A percentile compares a stretch with the other conserved stretches of the same genome.
Conservation (phyloP, 73 alveolate species). For the Tetrahymena elliotti region DNA sequence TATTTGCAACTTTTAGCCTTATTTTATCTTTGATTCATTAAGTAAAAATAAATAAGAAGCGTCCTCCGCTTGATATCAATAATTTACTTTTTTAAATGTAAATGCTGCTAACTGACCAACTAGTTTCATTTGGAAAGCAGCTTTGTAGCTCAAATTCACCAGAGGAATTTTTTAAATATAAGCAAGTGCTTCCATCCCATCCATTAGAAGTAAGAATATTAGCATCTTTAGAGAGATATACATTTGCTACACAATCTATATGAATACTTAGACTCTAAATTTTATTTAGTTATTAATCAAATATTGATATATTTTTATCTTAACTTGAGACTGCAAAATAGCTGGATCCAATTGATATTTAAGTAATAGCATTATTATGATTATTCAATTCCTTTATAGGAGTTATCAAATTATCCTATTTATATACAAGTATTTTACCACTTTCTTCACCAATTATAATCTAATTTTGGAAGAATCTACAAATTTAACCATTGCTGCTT, state of each 20-base stretch:
- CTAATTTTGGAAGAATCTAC: not conserved
- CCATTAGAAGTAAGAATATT: not conserved
- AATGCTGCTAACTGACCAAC: not conserved
- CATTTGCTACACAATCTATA: not conserved
- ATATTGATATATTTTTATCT: not conserved
- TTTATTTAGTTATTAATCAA: not conserved
- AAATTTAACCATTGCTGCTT: not conserved
- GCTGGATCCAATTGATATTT: not conserved
- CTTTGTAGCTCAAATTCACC: not conserved
- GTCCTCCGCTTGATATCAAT: not conserved
- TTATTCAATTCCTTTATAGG: not conserved
- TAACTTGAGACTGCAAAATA: not conserved
- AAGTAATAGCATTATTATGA: not conserved
- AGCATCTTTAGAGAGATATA: not conserved
- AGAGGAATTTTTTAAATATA: not conserved
- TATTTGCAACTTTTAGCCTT: no score
- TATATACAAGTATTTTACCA: not conserved
- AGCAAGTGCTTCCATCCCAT: not conserved
- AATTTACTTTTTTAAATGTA: not conserved
- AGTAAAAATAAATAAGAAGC: not conserved
- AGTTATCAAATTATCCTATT: not conserved
- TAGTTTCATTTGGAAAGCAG: not conserved
- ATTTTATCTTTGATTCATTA: no score
- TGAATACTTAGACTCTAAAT: not conserved
- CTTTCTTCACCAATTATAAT: not conserved